Evolutionary conservation across 83 land plant species (phyloP).

Genomic region (Isoetes engelmannii): DNA sequence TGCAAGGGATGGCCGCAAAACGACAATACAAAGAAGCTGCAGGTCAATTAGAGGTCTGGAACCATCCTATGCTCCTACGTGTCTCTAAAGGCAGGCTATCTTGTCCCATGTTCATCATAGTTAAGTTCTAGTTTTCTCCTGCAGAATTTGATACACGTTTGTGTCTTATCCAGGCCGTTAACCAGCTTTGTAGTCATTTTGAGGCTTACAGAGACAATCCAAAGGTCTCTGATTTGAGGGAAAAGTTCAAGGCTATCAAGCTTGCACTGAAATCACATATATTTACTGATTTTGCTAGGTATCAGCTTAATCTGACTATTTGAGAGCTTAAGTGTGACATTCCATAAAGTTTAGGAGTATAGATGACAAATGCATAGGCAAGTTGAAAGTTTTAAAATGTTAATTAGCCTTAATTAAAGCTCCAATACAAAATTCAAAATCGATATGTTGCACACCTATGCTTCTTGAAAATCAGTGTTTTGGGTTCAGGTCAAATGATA

Average conservation of each 20-base stretch:
- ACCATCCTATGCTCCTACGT: background rate
- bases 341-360: too few relatives aligned
- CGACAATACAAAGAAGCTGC: conserved; percentile 96
- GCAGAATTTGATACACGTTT: background rate
- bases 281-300: conserved; percentile 95
- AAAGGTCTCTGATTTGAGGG: conserved; percentile 86
- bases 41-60: conserved; percentile 86
- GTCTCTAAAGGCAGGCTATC: too few relatives aligned
- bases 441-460: too few relatives aligned
- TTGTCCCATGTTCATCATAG: too few relatives aligned
- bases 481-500: too few relatives aligned
- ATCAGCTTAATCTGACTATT: background rate
- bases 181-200: conserved; percentile 95
- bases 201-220: conserved; percentile 96
- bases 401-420: too few relatives aligned
- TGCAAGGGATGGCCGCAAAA: conserved; percentile 93
- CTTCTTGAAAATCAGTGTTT: too few relatives aligned
- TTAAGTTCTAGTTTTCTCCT: too few relatives aligned
- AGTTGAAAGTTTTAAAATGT: too few relatives aligned
- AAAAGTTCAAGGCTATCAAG: conserved; percentile 89
- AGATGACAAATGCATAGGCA: too few relatives aligned
- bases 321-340: too few relatives aligned
- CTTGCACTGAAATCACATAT: conserved; percentile 87
- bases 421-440: too few relatives aligned
- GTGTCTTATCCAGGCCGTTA: conserved; percentile 67